Percentiles rank a stretch among this genome's conserved stretches.
Conservation (phyloP, 73 alveolate species). For the Effrenium voratum region DNA sequence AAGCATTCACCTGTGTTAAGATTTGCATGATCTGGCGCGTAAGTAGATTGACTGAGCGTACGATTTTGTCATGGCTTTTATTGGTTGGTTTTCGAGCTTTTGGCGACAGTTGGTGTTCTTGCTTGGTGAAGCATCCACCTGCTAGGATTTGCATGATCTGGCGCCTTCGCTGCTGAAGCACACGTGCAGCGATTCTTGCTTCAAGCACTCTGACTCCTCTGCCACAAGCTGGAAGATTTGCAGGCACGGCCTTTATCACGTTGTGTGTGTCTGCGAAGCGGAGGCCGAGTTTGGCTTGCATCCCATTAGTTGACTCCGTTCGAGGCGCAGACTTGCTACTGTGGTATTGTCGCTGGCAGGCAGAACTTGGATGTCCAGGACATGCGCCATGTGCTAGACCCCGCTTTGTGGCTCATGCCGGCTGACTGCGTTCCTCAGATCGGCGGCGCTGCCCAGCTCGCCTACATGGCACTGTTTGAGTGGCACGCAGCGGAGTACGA, state of each 20-base stretch:
- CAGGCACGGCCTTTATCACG: not conserved
- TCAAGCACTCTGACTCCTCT: not conserved
- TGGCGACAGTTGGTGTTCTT: no score
- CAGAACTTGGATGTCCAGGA: conserved; percentile 36
- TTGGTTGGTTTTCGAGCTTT: no score
- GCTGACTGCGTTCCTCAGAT: not conserved
- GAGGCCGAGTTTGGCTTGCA: not conserved
- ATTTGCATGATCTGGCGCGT: no score
- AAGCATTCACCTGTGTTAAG: no score
- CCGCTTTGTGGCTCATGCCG: not conserved
- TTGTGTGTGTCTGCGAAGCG: not conserved
- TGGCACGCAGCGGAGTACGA: not conserved
- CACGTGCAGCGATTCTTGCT: not conserved
- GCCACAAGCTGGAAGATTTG: not conserved
- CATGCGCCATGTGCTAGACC: conserved; percentile 33
- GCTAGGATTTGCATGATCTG: not conserved
- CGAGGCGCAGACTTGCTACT: conserved; percentile 7
- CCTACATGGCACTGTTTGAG: conserved; percentile 15
- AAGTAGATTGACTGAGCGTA: no score
- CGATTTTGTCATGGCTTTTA: no score
- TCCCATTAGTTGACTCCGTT: not conserved
- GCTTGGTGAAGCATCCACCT: no score
- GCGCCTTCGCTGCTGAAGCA: not conserved
- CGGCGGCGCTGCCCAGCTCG: not conserved
- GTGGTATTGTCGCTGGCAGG: not conserved